Evolutionary conservation across 1,284 basidiomycete species (phyloP).

Genomic region (Naganishia sp.): DNA sequence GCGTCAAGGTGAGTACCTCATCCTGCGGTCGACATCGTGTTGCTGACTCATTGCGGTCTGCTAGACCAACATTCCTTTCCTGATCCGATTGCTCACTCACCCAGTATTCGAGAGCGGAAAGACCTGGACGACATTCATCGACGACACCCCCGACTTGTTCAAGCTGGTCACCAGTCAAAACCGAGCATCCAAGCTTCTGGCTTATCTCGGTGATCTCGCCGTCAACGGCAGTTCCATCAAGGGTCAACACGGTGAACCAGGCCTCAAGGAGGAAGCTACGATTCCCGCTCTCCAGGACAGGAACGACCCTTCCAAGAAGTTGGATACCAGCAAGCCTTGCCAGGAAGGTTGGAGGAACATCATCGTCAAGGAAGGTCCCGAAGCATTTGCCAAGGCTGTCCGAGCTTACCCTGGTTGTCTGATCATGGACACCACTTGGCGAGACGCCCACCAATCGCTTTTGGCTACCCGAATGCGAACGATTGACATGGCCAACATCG

Average conservation of each 20-base stretch:
- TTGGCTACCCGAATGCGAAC: conserved; percentile 96
- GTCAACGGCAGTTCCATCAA: conserved; percentile 98
- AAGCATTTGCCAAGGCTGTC: conserved; percentile 97
- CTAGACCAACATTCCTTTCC: conserved; percentile 98
- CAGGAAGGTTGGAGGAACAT: conserved; percentile 96
- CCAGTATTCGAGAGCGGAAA: conserved; percentile 93
- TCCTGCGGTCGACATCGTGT: too few relatives aligned
- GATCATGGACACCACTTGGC: conserved; percentile 99
- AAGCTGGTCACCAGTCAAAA: conserved; percentile 97
- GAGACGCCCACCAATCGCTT: conserved; percentile 97
- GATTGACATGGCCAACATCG: conserved; percentile 97
- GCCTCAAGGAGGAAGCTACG: conserved; percentile 84
- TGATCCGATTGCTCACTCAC: conserved; percentile 97
- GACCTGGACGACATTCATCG: conserved; percentile 99
- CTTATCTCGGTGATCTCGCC: conserved; percentile 93
- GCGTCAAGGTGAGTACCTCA: conserved; percentile 72
- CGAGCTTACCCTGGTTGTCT: conserved; percentile 87
- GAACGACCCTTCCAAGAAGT: conserved; percentile 68
- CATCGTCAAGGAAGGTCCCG: conserved; percentile 95
- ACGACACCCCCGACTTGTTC: conserved; percentile 98
- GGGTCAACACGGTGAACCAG: conserved; percentile 76
- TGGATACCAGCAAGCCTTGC: conserved; percentile 83
- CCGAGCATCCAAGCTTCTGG: conserved; percentile 94
- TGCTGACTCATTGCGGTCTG: neutral
- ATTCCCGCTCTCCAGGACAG: conserved; percentile 79